A percentile compares a stretch with the other conserved stretches of the same genome.
Conservation (phyloP, 352 stramenopile species). For the Phytopythium helicoides region DNA sequence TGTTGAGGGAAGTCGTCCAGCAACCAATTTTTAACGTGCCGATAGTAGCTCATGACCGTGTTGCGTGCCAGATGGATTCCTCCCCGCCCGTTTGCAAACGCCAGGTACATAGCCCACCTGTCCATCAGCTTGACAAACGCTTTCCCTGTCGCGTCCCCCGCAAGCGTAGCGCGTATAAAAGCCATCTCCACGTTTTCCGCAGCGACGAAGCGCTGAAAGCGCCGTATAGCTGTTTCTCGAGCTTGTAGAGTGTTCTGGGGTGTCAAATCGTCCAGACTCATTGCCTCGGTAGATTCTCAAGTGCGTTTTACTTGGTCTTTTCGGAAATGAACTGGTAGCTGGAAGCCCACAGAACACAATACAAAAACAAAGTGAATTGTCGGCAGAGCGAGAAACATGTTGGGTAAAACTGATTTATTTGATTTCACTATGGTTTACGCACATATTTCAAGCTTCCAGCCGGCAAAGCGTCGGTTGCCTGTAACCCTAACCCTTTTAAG, state of each 20-base stretch:
- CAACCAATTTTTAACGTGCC: conserved; percentile 17
- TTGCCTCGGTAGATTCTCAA: conserved; percentile 1
- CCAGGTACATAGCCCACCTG: conserved; percentile 9
- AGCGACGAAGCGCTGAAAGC: conserved; percentile 14
- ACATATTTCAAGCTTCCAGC: background rate
- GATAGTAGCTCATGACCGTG: conserved; percentile 16
- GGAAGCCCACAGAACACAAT: background rate
- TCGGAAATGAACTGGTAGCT: too few species aligned
- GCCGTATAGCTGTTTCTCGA: conserved; percentile 7
- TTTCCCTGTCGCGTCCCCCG: background rate
- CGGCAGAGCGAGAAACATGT: background rate
- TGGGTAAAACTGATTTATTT: background rate
- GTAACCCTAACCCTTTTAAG: background rate
- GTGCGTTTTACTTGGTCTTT: background rate
- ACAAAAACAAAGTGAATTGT: background rate
- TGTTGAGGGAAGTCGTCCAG: conserved; percentile 11
- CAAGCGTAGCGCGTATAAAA: conserved; percentile 10
- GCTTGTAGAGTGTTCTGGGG: conserved; percentile 5
- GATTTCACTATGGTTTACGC: conserved; percentile 1
- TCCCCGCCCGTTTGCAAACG: conserved; percentile 1
- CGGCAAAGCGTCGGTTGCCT: background rate
- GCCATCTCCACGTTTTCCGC: conserved; percentile 12
- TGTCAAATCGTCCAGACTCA: conserved; percentile 12
- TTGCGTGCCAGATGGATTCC: conserved; percentile 7
- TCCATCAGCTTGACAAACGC: conserved; percentile 15